Percentiles rank a stretch among this genome's conserved stretches.
These are phyloP conservation scores for Phytophthora sp. DNA, from an alignment of 352 stramenopile species.

Conservation along the genomic window DNA sequence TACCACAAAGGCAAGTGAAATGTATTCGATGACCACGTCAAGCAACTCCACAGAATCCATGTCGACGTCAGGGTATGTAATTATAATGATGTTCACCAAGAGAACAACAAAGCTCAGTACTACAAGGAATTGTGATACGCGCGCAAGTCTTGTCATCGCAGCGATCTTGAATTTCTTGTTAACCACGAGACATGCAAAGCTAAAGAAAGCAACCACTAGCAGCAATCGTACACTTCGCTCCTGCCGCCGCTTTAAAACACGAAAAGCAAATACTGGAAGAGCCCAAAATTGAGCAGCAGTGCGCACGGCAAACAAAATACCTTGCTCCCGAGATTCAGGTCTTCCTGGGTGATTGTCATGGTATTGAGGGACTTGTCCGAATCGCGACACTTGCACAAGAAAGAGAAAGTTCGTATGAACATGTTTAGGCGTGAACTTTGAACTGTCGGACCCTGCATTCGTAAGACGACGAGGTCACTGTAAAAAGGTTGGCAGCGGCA, in stretches of 20 bases:
- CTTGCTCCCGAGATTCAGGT: not conserved
- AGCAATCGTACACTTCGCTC: not conserved
- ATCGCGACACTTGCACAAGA: too few relatives aligned
- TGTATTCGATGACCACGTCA: not conserved
- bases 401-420: too few relatives aligned
- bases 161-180: conserved; percentile 11
- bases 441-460: too few relatives aligned
- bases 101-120: not conserved
- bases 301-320: not conserved
- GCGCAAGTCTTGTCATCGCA: not conserved
- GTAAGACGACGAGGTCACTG: too few relatives aligned
- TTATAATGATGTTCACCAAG: not conserved
- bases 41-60: not conserved
- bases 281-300: not conserved
- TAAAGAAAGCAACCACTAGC: conserved; percentile 2
- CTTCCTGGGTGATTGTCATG: not conserved
- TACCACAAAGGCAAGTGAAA: conserved; percentile 4
- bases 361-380: too few relatives aligned
- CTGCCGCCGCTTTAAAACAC: not conserved
- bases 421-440: too few relatives aligned
- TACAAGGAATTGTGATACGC: not conserved
- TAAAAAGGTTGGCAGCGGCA: too few relatives aligned
- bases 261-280: not conserved
- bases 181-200: conserved; percentile 20
- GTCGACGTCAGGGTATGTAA: not conserved